Conservation (phyloP, 352 stramenopile genomes). For the Pythium monospermum region DNA sequence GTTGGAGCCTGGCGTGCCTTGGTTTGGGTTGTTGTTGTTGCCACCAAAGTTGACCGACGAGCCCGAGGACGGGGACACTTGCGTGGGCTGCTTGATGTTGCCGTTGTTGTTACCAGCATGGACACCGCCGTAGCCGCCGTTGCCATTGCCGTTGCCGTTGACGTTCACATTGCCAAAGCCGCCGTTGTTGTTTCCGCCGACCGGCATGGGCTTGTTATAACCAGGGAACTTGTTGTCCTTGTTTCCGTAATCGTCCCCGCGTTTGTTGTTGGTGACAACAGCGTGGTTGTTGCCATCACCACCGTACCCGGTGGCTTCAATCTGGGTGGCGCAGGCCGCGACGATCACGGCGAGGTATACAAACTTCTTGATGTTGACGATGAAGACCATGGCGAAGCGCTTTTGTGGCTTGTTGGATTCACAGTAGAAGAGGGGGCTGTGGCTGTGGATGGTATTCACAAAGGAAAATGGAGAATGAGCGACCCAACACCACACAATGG, state of each 20-base stretch:
- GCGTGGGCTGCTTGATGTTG: not conserved
- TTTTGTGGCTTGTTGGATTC: not conserved
- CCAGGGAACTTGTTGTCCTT: too few species aligned
- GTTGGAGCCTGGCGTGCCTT: slow-evolving; percentile 3
- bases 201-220: too few species aligned
- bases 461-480: slow-evolving; percentile 7
- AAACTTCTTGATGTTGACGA: slow-evolving; percentile 12
- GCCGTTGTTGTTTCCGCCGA: too few species aligned
- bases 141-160: not conserved
- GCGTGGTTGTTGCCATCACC: not conserved
- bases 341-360: slow-evolving; percentile 1
- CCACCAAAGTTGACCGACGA: slow-evolving; percentile 2
- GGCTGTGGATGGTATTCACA: not conserved
- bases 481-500: too few species aligned
- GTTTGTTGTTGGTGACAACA: too few species aligned
- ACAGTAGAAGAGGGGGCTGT: not conserved
- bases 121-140: not conserved
- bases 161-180: too few species aligned
- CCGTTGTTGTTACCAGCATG: not conserved
- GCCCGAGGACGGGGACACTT: not conserved
- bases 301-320: slow-evolving; percentile 3
- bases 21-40: slow-evolving; percentile 4
- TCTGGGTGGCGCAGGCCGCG: slow-evolving; percentile 3
- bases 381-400: slow-evolving; percentile 8
- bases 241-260: too few species aligned